Evolutionary conservation across 495 filamentous ascomycete genomes (phyloP).

Genomic region (Astrothelium macrocarpum): DNA sequence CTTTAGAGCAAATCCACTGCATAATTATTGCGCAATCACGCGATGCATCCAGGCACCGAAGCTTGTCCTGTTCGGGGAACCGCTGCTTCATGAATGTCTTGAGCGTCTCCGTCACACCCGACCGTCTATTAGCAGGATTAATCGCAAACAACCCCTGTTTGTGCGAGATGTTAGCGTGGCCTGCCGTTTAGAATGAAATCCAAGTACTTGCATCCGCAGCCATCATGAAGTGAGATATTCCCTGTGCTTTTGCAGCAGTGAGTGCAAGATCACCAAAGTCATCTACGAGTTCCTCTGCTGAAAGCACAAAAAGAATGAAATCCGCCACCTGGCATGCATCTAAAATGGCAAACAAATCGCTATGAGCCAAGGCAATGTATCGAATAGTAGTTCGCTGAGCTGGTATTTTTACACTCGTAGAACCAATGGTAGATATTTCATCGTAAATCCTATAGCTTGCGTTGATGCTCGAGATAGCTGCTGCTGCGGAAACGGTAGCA

Average conservation of each 20-base stretch:
- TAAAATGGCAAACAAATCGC: constrained; percentile 62
- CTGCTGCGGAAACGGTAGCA: constrained; percentile 52
- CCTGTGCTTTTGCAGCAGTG: not conserved
- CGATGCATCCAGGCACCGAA: constrained; percentile 71
- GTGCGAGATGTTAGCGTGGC: not conserved
- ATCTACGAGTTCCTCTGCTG: constrained; percentile 72
- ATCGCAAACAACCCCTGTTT: constrained; percentile 53
- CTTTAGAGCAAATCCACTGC: constrained; percentile 78
- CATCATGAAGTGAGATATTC: constrained; percentile 9
- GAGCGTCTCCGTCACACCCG: constrained; percentile 66
- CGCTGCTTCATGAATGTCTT: constrained; percentile 89
- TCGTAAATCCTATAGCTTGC: constrained; percentile 64
- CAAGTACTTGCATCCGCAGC: constrained; percentile 6
- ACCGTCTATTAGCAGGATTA: constrained; percentile 64
- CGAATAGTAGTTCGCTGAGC: constrained; percentile 87
- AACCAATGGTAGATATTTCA: constrained; percentile 51
- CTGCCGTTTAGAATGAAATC: not conserved
- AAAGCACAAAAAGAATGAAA: constrained; percentile 77
- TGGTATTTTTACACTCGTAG: constrained; percentile 60
- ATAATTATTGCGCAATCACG: constrained; percentile 86
- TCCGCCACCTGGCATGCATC: constrained; percentile 85
- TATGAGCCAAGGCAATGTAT: constrained; percentile 54
- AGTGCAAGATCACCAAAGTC: constrained; percentile 52
- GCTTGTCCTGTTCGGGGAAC: constrained; percentile 78
- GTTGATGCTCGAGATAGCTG: constrained; percentile 62